Evolutionary conservation across 176 grass and related monocot genomes (phyloP).

Genomic region (Phoenix roebelenii): DNA sequence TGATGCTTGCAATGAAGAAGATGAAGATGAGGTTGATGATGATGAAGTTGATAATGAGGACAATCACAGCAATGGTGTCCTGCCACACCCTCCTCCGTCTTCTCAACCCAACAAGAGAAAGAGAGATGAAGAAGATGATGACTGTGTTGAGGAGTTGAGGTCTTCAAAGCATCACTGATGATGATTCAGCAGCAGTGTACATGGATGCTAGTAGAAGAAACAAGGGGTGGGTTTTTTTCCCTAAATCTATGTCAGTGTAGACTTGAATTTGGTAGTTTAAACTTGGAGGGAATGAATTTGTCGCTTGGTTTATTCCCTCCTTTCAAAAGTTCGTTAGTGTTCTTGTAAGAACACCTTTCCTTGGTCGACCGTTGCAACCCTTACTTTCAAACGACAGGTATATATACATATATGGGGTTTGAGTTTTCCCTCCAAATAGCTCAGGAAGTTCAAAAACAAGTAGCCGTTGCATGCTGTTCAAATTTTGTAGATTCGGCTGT

Average conservation of each 20-base stretch:
- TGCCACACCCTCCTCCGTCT: conserved; percentile 34
- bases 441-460: conserved; percentile 10
- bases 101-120: conserved; percentile 47
- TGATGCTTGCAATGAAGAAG: conserved; percentile 25
- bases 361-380: conserved; percentile 24
- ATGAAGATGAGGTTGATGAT: conserved; percentile 56
- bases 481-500: not conserved
- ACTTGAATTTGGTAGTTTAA: conserved; percentile 34
- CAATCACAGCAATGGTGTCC: conserved; percentile 24
- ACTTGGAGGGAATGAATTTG: conserved; percentile 42
- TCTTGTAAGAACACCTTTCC: conserved; percentile 10
- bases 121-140: conserved; percentile 44
- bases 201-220: conserved; percentile 8
- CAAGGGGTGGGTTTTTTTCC: conserved; percentile 18
- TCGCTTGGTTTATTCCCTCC: conserved; percentile 28
- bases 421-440: conserved; percentile 11
- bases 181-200: conserved; percentile 26
- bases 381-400: conserved; percentile 52
- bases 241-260: conserved; percentile 15
- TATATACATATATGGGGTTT: not conserved
- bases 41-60: conserved; percentile 28
- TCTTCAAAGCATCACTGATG: conserved; percentile 50
- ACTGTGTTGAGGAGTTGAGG: conserved; percentile 39
- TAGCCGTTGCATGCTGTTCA: conserved; percentile 7
- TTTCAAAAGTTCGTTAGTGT: conserved; percentile 52